Evolutionary conservation across 176 grass and related monocot species (phyloP).

Genomic region (Themeda triandra): DNA sequence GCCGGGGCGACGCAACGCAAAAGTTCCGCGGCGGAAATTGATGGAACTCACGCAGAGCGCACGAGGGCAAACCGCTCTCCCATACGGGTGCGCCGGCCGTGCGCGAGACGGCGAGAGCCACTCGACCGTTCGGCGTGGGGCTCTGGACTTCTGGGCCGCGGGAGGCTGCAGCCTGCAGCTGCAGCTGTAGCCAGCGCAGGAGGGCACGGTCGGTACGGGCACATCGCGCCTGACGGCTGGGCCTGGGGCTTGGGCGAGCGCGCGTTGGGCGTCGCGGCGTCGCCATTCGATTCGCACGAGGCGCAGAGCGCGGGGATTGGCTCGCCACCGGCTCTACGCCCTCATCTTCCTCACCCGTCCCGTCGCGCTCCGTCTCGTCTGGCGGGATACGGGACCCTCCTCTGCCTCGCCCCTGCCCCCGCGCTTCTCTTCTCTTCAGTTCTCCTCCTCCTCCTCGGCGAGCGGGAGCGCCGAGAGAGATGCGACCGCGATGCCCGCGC

Average conservation of each 20-base stretch:
- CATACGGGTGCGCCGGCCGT: not conserved
- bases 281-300: not conserved
- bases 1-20: not conserved
- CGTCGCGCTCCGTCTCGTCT: no score
- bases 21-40: not conserved
- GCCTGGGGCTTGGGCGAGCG: not conserved
- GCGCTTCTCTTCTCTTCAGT: not conserved
- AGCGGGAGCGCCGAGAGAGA: conserved; percentile 25
- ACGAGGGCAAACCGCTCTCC: not conserved
- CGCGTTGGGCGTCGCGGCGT: not conserved
- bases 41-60: not conserved
- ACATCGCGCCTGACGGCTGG: not conserved
- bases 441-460: not conserved
- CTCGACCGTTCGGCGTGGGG: not conserved
- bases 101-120: not conserved
- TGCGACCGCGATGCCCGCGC: conserved; percentile 46
- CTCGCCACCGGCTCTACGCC: not conserved
- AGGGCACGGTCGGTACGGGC: not conserved
- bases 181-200: not conserved
- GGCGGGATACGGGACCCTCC: no score
- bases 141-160: not conserved
- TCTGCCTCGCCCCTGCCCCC: no score
- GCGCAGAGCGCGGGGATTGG: not conserved
- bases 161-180: not conserved
- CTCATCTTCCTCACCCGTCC: no score